A percentile compares a stretch with the other conserved stretches of the same genome.
Conservation (phyloP, 83 land plant species). For the Picea abies region DNA sequence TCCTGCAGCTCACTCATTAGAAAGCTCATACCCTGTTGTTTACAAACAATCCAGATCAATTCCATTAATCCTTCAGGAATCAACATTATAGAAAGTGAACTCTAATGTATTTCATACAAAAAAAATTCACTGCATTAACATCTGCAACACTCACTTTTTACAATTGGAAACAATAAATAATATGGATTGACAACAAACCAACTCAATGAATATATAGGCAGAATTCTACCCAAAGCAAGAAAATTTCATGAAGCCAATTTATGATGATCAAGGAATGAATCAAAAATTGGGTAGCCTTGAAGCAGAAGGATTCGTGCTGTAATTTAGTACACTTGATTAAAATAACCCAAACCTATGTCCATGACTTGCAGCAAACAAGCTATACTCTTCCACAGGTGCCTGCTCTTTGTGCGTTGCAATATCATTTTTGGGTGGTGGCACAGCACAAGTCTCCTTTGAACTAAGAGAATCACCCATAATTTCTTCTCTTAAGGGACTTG, state of each 20-base stretch:
- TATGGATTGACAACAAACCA: constrained; percentile 15
- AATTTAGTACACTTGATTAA: constrained; percentile 24
- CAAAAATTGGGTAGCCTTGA: constrained; percentile 2
- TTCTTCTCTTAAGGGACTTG: constrained; percentile 30
- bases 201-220: constrained; percentile 25
- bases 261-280: constrained; percentile 16
- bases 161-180: constrained; percentile 22
- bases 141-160: constrained; percentile 16
- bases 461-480: constrained; percentile 17
- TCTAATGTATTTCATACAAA: constrained; percentile 7
- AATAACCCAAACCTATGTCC: constrained; percentile 57
- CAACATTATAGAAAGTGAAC: too few species aligned
- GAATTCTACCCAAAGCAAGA: constrained; percentile 12
- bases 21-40: too few species aligned
- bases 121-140: constrained; percentile 12
- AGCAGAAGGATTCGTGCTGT: constrained; percentile 15
- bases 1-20: too few species aligned
- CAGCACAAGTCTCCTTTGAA: constrained; percentile 3
- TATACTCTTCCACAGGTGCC: constrained; percentile 56
- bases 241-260: constrained; percentile 16
- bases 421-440: constrained; percentile 21
- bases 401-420: constrained; percentile 35
- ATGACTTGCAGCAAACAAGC: constrained; percentile 57
- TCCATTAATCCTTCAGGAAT: too few species aligned
- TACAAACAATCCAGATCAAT: too few species aligned